Percentiles rank a stretch among this genome's conserved stretches.
Evolutionary conservation across 139 green algal species (phyloP).

Genomic region (Deuterostichococcus epilithicus): DNA sequence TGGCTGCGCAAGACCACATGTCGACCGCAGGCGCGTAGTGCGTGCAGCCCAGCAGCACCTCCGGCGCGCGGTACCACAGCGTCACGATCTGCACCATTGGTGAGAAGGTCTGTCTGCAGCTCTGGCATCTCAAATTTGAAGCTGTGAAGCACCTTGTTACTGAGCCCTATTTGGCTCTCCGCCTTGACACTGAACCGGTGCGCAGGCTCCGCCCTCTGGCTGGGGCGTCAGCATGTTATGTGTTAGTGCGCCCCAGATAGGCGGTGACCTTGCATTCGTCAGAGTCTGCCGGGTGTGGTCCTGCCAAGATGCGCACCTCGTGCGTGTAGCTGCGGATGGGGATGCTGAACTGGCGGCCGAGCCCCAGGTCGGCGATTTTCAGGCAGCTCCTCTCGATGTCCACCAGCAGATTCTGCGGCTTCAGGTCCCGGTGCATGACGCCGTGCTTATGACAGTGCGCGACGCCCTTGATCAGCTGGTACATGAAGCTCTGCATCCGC

Average conservation of each 20-base stretch:
- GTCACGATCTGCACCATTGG: conserved; percentile 85
- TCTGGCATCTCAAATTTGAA: background rate
- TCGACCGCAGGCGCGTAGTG: conserved; percentile 96
- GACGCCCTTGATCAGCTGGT: conserved; percentile 92
- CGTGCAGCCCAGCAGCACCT: conserved; percentile 94
- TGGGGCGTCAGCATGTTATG: background rate
- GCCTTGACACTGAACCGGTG: too few species aligned
- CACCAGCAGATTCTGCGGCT: conserved; percentile 98
- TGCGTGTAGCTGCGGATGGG: conserved; percentile 95
- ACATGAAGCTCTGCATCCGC: conserved; percentile 81
- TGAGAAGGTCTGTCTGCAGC: background rate
- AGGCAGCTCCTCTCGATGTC: conserved; percentile 75
- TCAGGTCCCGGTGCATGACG: conserved; percentile 94
- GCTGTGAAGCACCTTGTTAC: too few species aligned
- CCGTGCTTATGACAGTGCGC: conserved; percentile 87
- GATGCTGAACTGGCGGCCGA: conserved; percentile 93
- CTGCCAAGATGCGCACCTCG: conserved; percentile 58
- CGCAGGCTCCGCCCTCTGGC: too few species aligned
- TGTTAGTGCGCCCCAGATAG: too few species aligned
- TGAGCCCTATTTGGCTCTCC: too few species aligned
- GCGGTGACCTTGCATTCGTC: too few species aligned
- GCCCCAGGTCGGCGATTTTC: conserved; percentile 98
- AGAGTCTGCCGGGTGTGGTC: too few species aligned
- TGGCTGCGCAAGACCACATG: conserved; percentile 96
- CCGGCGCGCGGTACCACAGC: conserved; percentile 95